Base-by-base conservation (phyloP, 192 early-diverging fungal genomes). In the Coemansia reversa region DNA sequence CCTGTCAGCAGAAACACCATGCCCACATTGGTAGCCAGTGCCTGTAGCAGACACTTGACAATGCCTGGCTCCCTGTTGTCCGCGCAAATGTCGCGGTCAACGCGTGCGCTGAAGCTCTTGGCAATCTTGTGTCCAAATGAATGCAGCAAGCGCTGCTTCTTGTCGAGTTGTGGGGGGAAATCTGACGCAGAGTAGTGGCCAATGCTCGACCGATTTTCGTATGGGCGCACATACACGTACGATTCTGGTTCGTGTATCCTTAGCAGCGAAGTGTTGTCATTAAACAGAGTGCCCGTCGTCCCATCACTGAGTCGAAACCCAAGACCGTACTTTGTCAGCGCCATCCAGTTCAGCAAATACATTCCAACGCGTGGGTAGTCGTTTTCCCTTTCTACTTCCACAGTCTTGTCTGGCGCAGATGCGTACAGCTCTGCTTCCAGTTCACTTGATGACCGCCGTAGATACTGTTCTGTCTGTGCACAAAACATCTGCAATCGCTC, bases 281-380 rank as follows among this genome's bases (percentile, higher is more conserved):
- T 97, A 73, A 91, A 97, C 47, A 91, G 83, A 1, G 94, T 87
- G 11, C 95, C 96, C 24, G 85, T 75, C 9, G 88, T 87, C 11
- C 92, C 91, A 69, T 97, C 93, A 25, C 89, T 87, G 59, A 97
- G 73, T 52, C 89, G 85, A 74, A 95, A 98, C 1, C 91, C 91
- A 54, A 97, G 72, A 8, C 96, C 96, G 69, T 95, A 97, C 39
- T 91, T 92, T 62, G 82, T 74, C 12, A 89, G 82, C 62, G 88
- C 89, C 58, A 97, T 85, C 94, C 95, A 98, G 69, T 91, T 93
- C 25, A 85, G 84, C 35, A 98, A 83, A 62, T 94, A 96, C 27
- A 93, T 74, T 57, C 77, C 77, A 3, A 80, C 77, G 6, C 56
- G 65, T 19, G 79, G 23, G 32, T 58, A 63, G 70, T 45, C 39